Base-by-base conservation (phyloP, 495 filamentous ascomycete species). In the Geoglossum glabrum region DNA sequence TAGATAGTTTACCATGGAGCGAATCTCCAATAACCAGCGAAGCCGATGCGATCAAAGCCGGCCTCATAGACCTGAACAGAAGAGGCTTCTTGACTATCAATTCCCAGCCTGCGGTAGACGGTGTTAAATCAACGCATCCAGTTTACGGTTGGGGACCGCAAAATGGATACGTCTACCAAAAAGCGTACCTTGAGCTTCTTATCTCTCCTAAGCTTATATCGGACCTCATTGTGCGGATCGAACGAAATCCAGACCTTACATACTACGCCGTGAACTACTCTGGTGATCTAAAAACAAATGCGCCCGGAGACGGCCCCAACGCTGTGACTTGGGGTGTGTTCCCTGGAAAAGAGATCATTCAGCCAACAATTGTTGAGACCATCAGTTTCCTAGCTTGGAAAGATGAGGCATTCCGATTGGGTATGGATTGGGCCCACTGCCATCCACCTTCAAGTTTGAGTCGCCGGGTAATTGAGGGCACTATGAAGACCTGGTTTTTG, bases 321-420 rank as follows among this genome's bases (percentile, higher is more conserved):
- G 93, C 93, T 11, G 82, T 99, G 54, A 99, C 93, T 3, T 99
- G 93, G 93, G 93, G 93, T 70, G 94, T 97, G 47, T 99, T 96
- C 73, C 90, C 93, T 11, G 92, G 92, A 34, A 92, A 95, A 66
- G 93, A 99, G 69, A 96, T 99, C 65, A 88, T 99, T 47, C 93
- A 99, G 68, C 93, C 93, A 11, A 99, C 93, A n/a, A 93, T 99
- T 60, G 90, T 97, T 50, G 93, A 99, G 71, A 94, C 87, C 7
- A 81, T 97, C 69, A 92, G 86, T 70, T 99, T 99, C 78, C 69
- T 99, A 56, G 93, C 93, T 27, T 99, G 93, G 93, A 95, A 95
- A 73, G 93, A 99, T 62, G 93, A 99, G 67, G 94, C 94, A 17
- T 99, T 83, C 71, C 80, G 84, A 57, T 79, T 99, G 25, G 93